phyloP scores from a whole-genome alignment of 2,329 filamentous ascomycete genomes.

The Mollisiaceae sp. region DNA sequence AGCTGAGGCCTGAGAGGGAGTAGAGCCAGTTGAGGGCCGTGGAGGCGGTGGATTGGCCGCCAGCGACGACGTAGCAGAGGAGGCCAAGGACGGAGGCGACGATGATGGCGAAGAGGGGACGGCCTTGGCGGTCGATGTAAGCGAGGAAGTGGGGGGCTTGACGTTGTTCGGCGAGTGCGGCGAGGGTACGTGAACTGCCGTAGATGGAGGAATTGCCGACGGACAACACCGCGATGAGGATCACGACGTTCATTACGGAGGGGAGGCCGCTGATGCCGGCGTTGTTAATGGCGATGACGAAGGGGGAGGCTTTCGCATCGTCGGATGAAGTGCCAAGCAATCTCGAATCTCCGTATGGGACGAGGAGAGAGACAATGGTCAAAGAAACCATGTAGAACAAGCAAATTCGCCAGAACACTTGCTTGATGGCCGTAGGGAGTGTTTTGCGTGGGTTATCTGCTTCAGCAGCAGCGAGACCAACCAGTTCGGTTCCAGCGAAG shows the following conservation, averaged over 20 bases:
- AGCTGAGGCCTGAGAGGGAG: slow-evolving; percentile 65
- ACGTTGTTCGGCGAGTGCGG: slow-evolving; percentile 62
- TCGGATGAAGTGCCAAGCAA: slow-evolving; percentile 45
- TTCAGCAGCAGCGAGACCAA: slow-evolving; percentile 58
- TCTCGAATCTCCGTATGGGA: slow-evolving; percentile 49
- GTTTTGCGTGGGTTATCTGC: slow-evolving; percentile 53
- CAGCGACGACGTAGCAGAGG: slow-evolving; percentile 56
- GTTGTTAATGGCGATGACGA: slow-evolving; percentile 61
- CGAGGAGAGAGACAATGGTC: slow-evolving; percentile 56
- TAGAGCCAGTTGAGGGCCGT: slow-evolving; percentile 68
- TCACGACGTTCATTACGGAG: slow-evolving; percentile 63
- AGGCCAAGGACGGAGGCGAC: slow-evolving; percentile 46
- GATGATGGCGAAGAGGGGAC: slow-evolving; percentile 57
- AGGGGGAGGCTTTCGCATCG: slow-evolving; percentile 53
- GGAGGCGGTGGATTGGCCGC: slow-evolving; percentile 50
- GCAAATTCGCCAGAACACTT: slow-evolving; percentile 59
- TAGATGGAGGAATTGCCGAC: slow-evolving; percentile 65
- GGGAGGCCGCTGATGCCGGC: slow-evolving; percentile 58
- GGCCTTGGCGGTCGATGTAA: slow-evolving; percentile 62
- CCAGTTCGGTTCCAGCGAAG: slow-evolving; percentile 57
- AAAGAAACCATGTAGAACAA: slow-evolving; percentile 59
- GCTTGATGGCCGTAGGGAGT: slow-evolving; percentile 57
- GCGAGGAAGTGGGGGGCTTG: slow-evolving; percentile 62
- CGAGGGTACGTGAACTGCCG: slow-evolving; percentile 63
- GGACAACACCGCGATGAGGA: slow-evolving; percentile 62